Conservation (phyloP, 2,329 filamentous ascomycete genomes). For the Seiridium cupressi region DNA sequence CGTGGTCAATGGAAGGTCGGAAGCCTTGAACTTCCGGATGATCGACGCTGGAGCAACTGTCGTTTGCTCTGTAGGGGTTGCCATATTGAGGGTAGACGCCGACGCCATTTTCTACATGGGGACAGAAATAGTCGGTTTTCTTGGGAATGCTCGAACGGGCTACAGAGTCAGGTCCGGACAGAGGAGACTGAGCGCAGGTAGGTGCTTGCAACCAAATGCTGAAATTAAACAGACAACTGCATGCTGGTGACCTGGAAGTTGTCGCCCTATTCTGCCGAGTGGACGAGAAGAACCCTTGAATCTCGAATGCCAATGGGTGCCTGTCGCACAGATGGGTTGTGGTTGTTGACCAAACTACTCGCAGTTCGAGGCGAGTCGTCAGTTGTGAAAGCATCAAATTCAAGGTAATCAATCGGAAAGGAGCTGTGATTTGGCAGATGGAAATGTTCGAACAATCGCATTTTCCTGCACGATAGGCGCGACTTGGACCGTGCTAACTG, state of each 20-base stretch:
- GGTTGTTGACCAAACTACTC: too few species aligned
- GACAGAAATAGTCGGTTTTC: too few species aligned
- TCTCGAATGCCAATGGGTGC: too few species aligned
- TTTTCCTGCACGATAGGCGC: neutral
- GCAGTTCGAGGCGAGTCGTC: too few species aligned
- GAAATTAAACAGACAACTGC: neutral
- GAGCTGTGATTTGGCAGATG: neutral
- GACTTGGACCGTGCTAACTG: conserved; percentile 1
- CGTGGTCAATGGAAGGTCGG: conserved; percentile 71
- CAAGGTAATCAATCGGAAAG: too few species aligned
- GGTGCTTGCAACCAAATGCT: neutral
- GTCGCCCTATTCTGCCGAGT: neutral
- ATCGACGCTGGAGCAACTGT: conserved; percentile 14
- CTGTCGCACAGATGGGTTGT: too few species aligned
- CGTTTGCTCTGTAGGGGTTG: conserved; percentile 22
- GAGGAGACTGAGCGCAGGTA: neutral
- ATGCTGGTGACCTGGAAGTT: neutral
- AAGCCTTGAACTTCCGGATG: conserved; percentile 62
- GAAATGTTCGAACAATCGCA: neutral
- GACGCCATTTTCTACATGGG: conserved; percentile 18
- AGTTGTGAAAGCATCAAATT: too few species aligned
- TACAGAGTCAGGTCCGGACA: neutral
- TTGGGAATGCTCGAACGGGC: neutral
- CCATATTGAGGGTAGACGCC: conserved; percentile 8
- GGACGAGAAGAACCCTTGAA: too few species aligned